phyloP scores from a whole-genome alignment of 139 green algal species.

The Coelastrella sp. region DNA sequence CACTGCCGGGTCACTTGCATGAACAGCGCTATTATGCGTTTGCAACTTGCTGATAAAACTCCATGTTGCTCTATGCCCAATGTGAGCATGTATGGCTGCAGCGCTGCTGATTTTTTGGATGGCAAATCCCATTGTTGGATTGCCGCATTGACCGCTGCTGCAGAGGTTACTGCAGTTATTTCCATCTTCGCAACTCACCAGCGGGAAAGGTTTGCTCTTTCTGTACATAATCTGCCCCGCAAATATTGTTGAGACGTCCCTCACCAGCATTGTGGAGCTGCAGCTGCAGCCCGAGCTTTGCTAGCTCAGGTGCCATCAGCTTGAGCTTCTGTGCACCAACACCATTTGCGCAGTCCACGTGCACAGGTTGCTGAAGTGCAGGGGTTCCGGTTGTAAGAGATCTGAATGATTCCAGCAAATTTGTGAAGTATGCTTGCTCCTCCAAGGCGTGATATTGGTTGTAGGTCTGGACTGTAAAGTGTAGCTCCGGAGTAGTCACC shows the following conservation, averaged over 20 bases:
- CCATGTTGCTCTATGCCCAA: no score
- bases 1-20: not conserved
- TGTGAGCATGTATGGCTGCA: not conserved
- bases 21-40: no score
- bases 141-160: no score
- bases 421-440: conserved; percentile 68
- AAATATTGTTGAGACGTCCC: conserved; percentile 81
- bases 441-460: conserved; percentile 17
- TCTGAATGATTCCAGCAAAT: conserved; percentile 64
- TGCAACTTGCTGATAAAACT: no score
- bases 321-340: conserved; percentile 85
- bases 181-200: conserved; percentile 54
- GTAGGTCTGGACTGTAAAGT: conserved; percentile 77
- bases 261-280: conserved; percentile 64
- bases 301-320: conserved; percentile 49
- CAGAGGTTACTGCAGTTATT: no score
- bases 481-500: conserved; percentile 96
- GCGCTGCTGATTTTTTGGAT: no score
- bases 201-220: conserved; percentile 79
- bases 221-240: conserved; percentile 96
- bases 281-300: conserved; percentile 66
- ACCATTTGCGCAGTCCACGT: conserved; percentile 96
- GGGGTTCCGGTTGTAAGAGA: not conserved
- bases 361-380: conserved; percentile 44
- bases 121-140: no score